A percentile compares a stretch with the other conserved stretches of the same genome.
Conservation (phyloP, 371 early-diverging fungal species). For the Mortierella sp. region DNA sequence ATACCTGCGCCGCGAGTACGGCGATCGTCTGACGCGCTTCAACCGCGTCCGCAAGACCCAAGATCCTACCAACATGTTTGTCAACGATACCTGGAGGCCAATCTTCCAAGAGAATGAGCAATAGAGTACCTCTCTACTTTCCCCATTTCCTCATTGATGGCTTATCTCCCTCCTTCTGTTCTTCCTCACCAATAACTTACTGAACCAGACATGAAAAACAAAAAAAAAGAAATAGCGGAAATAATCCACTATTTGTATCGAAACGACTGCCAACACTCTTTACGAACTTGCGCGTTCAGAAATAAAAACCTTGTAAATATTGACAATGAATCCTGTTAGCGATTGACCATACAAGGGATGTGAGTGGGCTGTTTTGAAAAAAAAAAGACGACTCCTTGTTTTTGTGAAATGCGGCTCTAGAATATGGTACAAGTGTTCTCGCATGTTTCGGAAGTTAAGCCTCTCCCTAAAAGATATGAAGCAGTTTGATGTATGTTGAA, state of each 20-base stretch:
- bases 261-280: too few species aligned
- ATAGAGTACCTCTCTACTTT: too few species aligned
- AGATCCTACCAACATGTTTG: conserved; percentile 49
- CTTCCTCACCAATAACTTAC: too few species aligned
- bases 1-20: conserved; percentile 26
- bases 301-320: conserved; percentile 9
- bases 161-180: too few species aligned
- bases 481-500: neutral
- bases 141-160: too few species aligned
- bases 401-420: neutral
- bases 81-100: conserved; percentile 35
- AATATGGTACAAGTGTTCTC: conserved; percentile 1
- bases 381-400: neutral
- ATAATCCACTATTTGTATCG: too few species aligned
- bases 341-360: too few species aligned
- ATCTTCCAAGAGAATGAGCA: conserved; percentile 1
- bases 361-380: neutral
- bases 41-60: conserved; percentile 43
- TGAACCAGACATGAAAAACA: too few species aligned
- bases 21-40: conserved; percentile 29
- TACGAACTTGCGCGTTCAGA: neutral
- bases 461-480: neutral
- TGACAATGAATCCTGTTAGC: neutral
- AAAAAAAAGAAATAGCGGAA: too few species aligned
- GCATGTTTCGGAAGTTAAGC: neutral